These are phyloP conservation scores for Lasiosphaeria hispida DNA, from an alignment of 495 filamentous ascomycete species.

Conservation along the genomic window DNA sequence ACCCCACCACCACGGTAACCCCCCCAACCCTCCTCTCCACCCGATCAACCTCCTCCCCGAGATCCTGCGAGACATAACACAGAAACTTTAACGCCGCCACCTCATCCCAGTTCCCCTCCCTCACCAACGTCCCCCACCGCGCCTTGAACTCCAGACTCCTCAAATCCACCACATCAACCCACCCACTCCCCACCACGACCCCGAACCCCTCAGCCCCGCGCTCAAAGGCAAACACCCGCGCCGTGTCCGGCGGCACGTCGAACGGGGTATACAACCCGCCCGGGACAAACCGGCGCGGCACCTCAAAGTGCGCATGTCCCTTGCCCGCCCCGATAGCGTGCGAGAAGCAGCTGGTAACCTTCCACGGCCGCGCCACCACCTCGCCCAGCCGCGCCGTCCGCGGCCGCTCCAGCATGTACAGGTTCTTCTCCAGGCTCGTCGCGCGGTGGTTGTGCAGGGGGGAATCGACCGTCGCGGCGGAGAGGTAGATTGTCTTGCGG, in stretches of 20 bases:
- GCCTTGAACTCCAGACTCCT: conserved; percentile 6
- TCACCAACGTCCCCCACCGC: conserved; percentile 18
- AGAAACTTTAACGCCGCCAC: conserved; percentile 14
- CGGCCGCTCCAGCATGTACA: conserved; percentile 24
- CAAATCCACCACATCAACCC: conserved; percentile 20
- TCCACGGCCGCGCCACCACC: conserved; percentile 9
- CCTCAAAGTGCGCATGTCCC: conserved; percentile 22
- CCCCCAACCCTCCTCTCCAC: conserved; percentile 11
- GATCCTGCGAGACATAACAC: neutral
- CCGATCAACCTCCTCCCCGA: conserved; percentile 7
- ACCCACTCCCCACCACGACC: conserved; percentile 21
- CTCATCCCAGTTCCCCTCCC: conserved; percentile 22
- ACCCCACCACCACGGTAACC: conserved; percentile 9
- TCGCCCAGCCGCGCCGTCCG: conserved; percentile 4
- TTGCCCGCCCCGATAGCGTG: conserved; percentile 21
- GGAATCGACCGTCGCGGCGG: conserved; percentile 8
- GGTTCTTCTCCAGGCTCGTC: conserved; percentile 17
- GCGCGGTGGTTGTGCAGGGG: conserved; percentile 19
- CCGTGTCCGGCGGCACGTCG: conserved; percentile 18
- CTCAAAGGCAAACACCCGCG: conserved; percentile 23
- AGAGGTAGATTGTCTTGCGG: conserved; percentile 23
- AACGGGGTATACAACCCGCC: conserved; percentile 21
- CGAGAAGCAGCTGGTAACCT: conserved; percentile 24
- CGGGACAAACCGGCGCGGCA: conserved; percentile 15
- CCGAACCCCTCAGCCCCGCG: conserved; percentile 14